Evolutionary conservation across 78 protist genomes (phyloP).

Genomic region (Polysphondylium violaceum): DNA sequence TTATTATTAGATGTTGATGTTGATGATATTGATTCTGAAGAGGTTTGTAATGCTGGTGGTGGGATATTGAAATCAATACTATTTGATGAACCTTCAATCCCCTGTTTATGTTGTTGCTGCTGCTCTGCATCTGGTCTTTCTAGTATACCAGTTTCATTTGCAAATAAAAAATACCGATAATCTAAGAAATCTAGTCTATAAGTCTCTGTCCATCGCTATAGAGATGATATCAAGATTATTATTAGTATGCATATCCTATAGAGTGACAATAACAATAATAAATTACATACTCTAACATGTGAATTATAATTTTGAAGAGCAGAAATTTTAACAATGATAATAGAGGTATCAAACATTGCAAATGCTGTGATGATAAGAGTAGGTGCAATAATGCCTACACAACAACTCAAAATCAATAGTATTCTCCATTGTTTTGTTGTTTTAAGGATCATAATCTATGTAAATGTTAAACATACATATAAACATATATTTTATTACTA

Average conservation of each 20-base stretch:
- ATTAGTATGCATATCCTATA: not conserved
- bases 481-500: too few species aligned
- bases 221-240: not conserved
- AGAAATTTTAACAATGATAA: slow-evolving; percentile 42
- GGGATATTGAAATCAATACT: too few species aligned
- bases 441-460: too few species aligned
- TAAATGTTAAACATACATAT: too few species aligned
- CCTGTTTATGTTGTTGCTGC: not conserved
- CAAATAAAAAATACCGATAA: not conserved
- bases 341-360: slow-evolving; percentile 60
- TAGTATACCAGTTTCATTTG: not conserved
- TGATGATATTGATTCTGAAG: too few species aligned
- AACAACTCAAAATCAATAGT: slow-evolving; percentile 46
- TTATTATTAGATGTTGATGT: too few species aligned
- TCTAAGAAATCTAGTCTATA: slow-evolving; percentile 39
- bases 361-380: slow-evolving; percentile 63
- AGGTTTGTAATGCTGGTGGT: too few species aligned
- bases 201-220: slow-evolving; percentile 30
- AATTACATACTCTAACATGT: slow-evolving; percentile 38
- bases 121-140: not conserved
- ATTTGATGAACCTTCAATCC: not conserved
- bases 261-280: not conserved
- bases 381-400: slow-evolving; percentile 54
- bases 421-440: slow-evolving; percentile 60
- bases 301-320: slow-evolving; percentile 34